A percentile compares a stretch with the other conserved stretches of the same genome.
Conservation (phyloP, 371 early-diverging fungal species). For the Circinella umbellata region DNA sequence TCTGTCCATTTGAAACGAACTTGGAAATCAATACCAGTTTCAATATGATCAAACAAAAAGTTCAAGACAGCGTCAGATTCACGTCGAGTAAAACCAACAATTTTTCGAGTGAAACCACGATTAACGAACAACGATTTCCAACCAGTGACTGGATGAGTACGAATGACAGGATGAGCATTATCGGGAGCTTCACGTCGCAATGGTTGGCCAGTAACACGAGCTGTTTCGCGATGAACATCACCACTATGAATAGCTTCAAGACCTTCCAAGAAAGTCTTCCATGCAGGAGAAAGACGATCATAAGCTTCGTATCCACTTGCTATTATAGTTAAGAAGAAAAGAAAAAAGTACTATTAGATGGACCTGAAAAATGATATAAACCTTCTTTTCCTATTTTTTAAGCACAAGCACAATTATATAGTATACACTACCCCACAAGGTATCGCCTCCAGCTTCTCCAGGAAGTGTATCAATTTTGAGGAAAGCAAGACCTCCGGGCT, state of each 20-base stretch:
- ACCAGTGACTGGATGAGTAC: conserved; percentile 73
- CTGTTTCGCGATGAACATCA: conserved; percentile 41
- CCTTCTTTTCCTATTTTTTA: no score
- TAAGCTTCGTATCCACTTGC: conserved; percentile 62
- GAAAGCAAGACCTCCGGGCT: conserved; percentile 62
- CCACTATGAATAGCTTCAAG: conserved; percentile 67
- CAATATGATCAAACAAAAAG: conserved; percentile 51
- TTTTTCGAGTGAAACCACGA: conserved; percentile 63
- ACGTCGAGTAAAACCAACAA: conserved; percentile 54
- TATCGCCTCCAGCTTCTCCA: conserved; percentile 59
- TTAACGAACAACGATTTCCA: conserved; percentile 69
- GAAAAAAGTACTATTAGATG: no score
- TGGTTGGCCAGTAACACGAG: conserved; percentile 41
- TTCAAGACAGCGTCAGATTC: conserved; percentile 65
- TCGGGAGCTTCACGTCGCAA: conserved; percentile 47
- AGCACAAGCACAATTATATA: no score
- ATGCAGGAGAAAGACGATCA: conserved; percentile 61
- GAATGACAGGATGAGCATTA: conserved; percentile 62
- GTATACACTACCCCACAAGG: conserved; percentile 42
- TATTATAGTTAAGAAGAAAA: no score
- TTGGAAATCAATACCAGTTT: conserved; percentile 61
- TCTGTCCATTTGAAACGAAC: conserved; percentile 68
- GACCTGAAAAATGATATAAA: no score
- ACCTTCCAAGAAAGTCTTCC: conserved; percentile 60
- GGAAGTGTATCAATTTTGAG: conserved; percentile 59